phyloP scores from a whole-genome alignment of 805 yeast species.

The Priceomyces castillae region DNA sequence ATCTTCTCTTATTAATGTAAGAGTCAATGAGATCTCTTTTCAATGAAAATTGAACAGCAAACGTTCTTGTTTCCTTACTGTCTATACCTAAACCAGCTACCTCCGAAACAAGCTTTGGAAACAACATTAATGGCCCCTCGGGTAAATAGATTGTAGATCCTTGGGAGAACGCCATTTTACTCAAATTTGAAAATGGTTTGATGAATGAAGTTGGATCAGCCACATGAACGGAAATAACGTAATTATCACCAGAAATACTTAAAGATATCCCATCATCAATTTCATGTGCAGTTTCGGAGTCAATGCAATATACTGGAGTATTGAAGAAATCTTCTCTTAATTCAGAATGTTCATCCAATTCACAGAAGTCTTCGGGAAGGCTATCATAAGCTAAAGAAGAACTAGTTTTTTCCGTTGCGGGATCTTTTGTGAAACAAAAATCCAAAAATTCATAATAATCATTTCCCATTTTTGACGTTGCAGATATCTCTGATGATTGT shows the following conservation, averaged over 20 bases:
- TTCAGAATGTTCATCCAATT: constrained; percentile 26
- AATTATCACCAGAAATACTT: constrained; percentile 25
- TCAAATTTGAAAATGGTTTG: constrained; percentile 35
- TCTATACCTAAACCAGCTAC: constrained; percentile 51
- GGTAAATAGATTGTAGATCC: constrained; percentile 74
- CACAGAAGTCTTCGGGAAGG: constrained; percentile 21
- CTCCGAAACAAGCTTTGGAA: constrained; percentile 56
- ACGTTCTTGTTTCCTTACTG: constrained; percentile 40
- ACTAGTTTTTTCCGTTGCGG: too few relatives aligned
- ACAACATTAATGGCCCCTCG: constrained; percentile 61
- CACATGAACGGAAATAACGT: constrained; percentile 63
- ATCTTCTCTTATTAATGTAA: constrained; percentile 12
- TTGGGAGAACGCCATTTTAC: constrained; percentile 57
- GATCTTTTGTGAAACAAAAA: neutral
- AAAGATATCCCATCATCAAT: constrained; percentile 92
- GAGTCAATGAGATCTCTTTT: constrained; percentile 17
- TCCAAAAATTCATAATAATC: constrained; percentile 37
- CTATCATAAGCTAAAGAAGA: neutral
- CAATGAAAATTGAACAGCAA: constrained; percentile 33
- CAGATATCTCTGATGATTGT: constrained; percentile 45
- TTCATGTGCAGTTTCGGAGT: constrained; percentile 75
- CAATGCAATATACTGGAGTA: constrained; percentile 75
- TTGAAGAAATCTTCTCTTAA: constrained; percentile 42
- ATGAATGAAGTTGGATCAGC: constrained; percentile 84
- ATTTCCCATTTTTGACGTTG: constrained; percentile 43